Percentiles rank a stretch among this genome's conserved stretches.
phyloP scores from a whole-genome alignment of 176 grass and related monocot species.

The Triticum urartu region DNA sequence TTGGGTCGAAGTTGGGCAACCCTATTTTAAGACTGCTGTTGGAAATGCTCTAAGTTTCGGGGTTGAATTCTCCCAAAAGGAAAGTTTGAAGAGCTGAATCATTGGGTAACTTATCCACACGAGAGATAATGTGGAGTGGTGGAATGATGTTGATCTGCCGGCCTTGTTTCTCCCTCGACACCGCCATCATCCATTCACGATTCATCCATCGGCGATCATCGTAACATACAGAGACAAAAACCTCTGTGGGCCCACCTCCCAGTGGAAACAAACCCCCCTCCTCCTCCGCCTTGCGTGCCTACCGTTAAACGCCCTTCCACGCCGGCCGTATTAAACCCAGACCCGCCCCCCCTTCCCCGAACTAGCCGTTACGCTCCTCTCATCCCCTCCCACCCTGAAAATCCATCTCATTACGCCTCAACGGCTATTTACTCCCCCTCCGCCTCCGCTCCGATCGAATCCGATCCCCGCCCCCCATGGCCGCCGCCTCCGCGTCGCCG shows the following conservation, averaged over 20 bases:
- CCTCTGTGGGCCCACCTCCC: not conserved
- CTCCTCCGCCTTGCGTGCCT: not conserved
- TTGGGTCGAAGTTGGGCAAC: no score
- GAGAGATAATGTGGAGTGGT: no score
- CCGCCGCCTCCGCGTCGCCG: not conserved
- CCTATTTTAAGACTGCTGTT: no score
- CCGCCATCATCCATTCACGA: not conserved
- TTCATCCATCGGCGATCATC: not conserved
- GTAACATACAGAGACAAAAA: not conserved
- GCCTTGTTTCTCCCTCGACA: not conserved
- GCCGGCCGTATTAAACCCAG: slow-evolving; percentile 23
- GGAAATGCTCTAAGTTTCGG: no score
- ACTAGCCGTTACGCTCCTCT: slow-evolving; percentile 34
- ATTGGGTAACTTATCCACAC: no score
- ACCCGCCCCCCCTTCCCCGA: not conserved
- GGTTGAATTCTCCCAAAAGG: no score
- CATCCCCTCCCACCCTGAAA: not conserved
- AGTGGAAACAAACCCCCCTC: not conserved
- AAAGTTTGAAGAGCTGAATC: no score
- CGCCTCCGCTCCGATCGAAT: not conserved
- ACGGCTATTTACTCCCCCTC: slow-evolving; percentile 20
- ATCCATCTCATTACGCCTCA: not conserved
- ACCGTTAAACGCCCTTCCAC: slow-evolving; percentile 8
- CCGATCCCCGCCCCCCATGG: slow-evolving; percentile 32
- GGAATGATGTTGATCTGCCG: no score